Evolutionary conservation across 1,284 basidiomycete species (phyloP).

Genomic region (Gomphus bonarii): DNA sequence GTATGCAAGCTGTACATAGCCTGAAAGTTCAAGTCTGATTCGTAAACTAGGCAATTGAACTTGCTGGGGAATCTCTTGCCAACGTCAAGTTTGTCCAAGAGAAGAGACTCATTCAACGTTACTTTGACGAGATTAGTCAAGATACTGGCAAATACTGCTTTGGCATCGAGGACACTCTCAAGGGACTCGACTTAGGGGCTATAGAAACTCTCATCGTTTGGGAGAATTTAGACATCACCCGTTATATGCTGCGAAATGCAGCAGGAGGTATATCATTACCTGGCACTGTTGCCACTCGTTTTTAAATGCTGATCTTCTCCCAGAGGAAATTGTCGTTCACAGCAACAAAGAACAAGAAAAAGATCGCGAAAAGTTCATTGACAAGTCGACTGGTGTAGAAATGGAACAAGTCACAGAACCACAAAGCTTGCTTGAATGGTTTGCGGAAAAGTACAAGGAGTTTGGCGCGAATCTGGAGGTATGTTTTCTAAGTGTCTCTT

Average conservation of each 20-base stretch:
- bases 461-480: slow-evolving; percentile 91
- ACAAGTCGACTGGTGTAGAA: slow-evolving; percentile 89
- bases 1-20: slow-evolving; percentile 27
- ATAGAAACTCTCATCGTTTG: slow-evolving; percentile 97
- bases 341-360: slow-evolving; percentile 75
- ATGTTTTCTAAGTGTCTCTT: background rate
- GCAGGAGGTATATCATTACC: slow-evolving; percentile 58
- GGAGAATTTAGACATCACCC: slow-evolving; percentile 90
- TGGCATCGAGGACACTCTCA: slow-evolving; percentile 94
- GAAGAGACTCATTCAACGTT: slow-evolving; percentile 94
- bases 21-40: background rate
- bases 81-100: slow-evolving; percentile 99
- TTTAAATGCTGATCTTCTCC: background rate
- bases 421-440: slow-evolving; percentile 89
- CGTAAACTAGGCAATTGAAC: slow-evolving; percentile 78
- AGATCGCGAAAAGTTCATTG: slow-evolving; percentile 88
- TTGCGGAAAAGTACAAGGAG: slow-evolving; percentile 96
- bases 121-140: slow-evolving; percentile 99
- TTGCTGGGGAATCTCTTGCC: slow-evolving; percentile 89
- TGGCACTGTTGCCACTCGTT: background rate
- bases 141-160: slow-evolving; percentile 98
- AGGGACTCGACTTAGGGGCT: slow-evolving; percentile 92
- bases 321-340: slow-evolving; percentile 80
- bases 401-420: slow-evolving; percentile 88
- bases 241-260: slow-evolving; percentile 81